Percentiles rank a stretch among this genome's conserved stretches.
Conservation (phyloP, 106 monocot genomes). For the Cymbidium sinense region DNA sequence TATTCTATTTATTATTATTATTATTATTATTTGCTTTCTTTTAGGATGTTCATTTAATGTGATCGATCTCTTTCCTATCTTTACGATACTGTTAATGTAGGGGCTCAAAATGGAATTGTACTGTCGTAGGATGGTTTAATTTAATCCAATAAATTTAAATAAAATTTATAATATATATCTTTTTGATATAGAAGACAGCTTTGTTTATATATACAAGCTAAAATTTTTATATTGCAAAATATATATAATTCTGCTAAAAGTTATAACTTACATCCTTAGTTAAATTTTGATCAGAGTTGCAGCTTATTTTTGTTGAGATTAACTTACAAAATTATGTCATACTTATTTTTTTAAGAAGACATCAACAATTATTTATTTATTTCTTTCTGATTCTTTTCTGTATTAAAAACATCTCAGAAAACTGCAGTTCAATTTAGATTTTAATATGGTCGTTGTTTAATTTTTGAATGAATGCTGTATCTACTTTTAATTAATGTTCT, state of each 20-base stretch:
- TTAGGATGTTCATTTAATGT: constrained; percentile 5
- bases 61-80: constrained; percentile 2
- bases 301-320: too few species aligned
- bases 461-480: not conserved
- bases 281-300: too few species aligned
- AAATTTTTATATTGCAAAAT: not conserved
- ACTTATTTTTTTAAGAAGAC: not conserved
- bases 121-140: not conserved
- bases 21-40: too few species aligned
- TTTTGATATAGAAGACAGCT: not conserved
- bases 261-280: too few species aligned
- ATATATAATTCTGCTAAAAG: not conserved
- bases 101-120: not conserved
- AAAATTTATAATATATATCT: not conserved
- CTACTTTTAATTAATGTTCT: constrained; percentile 2
- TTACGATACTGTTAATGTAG: not conserved
- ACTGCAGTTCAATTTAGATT: not conserved
- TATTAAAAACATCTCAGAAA: not conserved
- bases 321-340: too few species aligned
- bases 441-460: not conserved
- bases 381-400: not conserved
- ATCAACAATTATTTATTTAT: not conserved
- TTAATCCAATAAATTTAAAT: not conserved
- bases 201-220: not conserved
- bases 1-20: too few species aligned